Evolutionary conservation across 148 eudicot genomes (phyloP).

Genomic region (Nyssa sinensis): DNA sequence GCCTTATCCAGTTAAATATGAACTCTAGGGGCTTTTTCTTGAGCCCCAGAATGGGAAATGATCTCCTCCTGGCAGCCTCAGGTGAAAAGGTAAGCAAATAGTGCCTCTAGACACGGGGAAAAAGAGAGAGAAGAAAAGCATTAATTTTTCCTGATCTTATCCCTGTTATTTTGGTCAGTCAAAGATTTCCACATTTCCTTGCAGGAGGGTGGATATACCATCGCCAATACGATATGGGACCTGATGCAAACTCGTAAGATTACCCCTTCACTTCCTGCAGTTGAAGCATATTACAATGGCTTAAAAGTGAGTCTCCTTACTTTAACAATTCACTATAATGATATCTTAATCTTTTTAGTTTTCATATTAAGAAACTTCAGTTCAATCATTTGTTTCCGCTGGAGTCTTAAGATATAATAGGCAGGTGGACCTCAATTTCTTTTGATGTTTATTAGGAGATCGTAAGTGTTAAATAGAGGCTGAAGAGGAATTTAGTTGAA

Average conservation of each 20-base stretch:
- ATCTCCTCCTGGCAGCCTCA: conserved; percentile 77
- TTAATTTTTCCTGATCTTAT: background rate
- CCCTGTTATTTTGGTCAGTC: background rate
- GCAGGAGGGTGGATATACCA: conserved; percentile 76
- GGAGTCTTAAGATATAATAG: too few relatives aligned
- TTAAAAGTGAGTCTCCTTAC: conserved; percentile 59
- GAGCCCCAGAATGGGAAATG: conserved; percentile 52
- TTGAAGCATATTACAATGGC: conserved; percentile 72
- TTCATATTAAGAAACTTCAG: background rate
- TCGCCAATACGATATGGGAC: conserved; percentile 86
- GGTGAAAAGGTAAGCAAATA: conserved; percentile 70
- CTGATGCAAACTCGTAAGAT: conserved; percentile 64
- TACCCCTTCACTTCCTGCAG: conserved; percentile 54
- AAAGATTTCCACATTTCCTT: conserved; percentile 12
- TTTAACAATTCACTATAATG: background rate
- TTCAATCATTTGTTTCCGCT: background rate
- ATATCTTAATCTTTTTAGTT: background rate
- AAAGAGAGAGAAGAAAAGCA: background rate
- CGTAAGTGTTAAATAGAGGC: background rate
- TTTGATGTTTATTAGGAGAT: background rate
- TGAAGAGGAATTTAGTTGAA: background rate
- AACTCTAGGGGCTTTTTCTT: conserved; percentile 40
- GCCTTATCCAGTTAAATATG: conserved; percentile 53
- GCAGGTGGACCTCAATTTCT: background rate
- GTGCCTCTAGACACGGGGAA: background rate